A percentile compares a stretch with the other conserved stretches of the same genome.
These are phyloP conservation scores for Amanita molliuscula DNA, from an alignment of 768 basidiomycete genomes.

Conservation along the genomic window DNA sequence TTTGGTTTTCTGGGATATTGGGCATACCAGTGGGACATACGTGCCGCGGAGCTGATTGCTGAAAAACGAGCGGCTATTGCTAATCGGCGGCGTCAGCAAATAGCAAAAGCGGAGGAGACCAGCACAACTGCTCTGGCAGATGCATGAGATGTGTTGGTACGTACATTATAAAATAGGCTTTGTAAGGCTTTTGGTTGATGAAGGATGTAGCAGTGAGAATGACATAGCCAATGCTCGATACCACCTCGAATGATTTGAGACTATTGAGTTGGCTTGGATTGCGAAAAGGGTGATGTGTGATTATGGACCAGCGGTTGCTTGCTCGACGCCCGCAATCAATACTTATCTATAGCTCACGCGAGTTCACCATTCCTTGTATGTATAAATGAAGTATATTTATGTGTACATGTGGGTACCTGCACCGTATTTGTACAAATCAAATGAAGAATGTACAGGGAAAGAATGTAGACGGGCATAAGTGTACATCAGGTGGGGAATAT, in stretches of 20 bases:
- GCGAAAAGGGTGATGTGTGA: background rate
- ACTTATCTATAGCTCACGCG: too few species aligned
- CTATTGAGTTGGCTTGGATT: background rate
- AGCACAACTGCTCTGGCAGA: slow-evolving; percentile 9
- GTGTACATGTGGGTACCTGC: background rate
- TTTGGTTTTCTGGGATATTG: slow-evolving; percentile 74
- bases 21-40: slow-evolving; percentile 56
- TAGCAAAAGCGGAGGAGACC: slow-evolving; percentile 21
- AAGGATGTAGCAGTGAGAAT: background rate
- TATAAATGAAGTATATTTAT: slow-evolving; percentile 1
- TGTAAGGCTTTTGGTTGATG: background rate
- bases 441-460: background rate
- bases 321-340: too few species aligned
- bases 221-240: background rate
- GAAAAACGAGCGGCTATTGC: slow-evolving; percentile 53
- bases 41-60: slow-evolving; percentile 50
- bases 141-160: background rate
- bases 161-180: background rate
- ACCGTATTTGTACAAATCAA: background rate
- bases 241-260: background rate
- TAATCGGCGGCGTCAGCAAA: slow-evolving; percentile 33
- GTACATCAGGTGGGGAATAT: background rate
- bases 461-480: background rate
- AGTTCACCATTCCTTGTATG: too few species aligned
- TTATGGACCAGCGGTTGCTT: too few species aligned